phyloP scores from a whole-genome alignment of 2,329 filamentous ascomycete species.

The Claviceps sp. region DNA sequence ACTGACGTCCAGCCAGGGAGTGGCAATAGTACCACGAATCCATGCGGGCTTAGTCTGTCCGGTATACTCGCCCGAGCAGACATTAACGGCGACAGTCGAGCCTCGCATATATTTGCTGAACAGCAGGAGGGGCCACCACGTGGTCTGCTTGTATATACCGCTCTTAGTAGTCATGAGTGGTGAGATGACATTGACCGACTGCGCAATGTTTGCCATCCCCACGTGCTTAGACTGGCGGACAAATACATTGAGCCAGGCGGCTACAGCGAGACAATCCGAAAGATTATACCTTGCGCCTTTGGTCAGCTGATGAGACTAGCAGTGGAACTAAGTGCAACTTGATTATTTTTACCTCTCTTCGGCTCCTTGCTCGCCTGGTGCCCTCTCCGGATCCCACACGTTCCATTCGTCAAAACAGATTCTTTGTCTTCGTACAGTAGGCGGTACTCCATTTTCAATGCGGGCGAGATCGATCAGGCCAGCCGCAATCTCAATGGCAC shows the following conservation, averaged over 20 bases:
- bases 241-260: not conserved
- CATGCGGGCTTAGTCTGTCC: not conserved
- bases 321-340: not conserved
- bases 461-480: not conserved
- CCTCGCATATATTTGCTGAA: conserved; percentile 1
- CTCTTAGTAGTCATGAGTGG: not conserved
- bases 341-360: not conserved
- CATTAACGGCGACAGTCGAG: not conserved
- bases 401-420: conserved; percentile 1
- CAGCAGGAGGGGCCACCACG: not conserved
- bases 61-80: not conserved
- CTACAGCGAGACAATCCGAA: not conserved
- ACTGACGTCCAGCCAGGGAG: not conserved
- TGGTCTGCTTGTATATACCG: not conserved
- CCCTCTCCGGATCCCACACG: not conserved
- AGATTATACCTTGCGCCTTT: not conserved
- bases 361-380: not conserved
- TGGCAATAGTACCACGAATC: not conserved
- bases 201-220: not conserved
- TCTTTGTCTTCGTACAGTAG: not conserved
- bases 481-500: not conserved
- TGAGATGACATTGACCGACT: not conserved
- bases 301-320: not conserved
- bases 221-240: not conserved
- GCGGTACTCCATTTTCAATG: not conserved